These are phyloP conservation scores for Wallacemonas rigidus DNA, from an alignment of 208 protist species.

Conservation along the genomic window DNA sequence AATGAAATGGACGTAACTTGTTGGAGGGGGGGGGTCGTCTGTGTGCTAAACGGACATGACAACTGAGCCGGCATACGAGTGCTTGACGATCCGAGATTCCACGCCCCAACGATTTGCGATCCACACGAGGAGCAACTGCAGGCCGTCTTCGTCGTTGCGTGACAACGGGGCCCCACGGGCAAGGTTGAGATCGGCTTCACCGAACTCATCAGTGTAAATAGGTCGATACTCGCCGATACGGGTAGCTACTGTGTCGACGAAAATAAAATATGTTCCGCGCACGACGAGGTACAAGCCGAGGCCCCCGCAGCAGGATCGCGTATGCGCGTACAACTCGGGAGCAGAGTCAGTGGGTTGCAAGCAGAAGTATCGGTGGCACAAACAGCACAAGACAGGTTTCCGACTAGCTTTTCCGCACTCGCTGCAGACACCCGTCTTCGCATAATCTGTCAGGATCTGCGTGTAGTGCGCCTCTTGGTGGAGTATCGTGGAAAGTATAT, in stretches of 20 bases:
- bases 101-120: constrained; percentile 67
- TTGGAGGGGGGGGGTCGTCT: neutral
- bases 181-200: constrained; percentile 39
- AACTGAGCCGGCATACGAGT: constrained; percentile 19
- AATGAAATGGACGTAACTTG: neutral
- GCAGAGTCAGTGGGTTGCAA: constrained; percentile 19
- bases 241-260: constrained; percentile 48
- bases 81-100: constrained; percentile 49
- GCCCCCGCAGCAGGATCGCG: constrained; percentile 46
- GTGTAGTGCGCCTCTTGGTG: constrained; percentile 50
- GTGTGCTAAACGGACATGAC: constrained; percentile 2
- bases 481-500: constrained; percentile 42
- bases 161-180: constrained; percentile 34
- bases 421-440: constrained; percentile 20
- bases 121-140: constrained; percentile 53
- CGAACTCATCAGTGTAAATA: constrained; percentile 77
- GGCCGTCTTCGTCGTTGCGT: constrained; percentile 36
- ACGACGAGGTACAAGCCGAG: constrained; percentile 60
- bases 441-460: constrained; percentile 36
- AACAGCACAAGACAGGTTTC: constrained; percentile 57
- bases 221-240: constrained; percentile 31
- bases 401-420: constrained; percentile 33
- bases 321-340: constrained; percentile 63
- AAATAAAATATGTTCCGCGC: constrained; percentile 31
- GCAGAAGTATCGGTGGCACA: constrained; percentile 58